Base-by-base conservation (phyloP, 1,284 basidiomycete species). In the Paramarasmius palmivorus region DNA sequence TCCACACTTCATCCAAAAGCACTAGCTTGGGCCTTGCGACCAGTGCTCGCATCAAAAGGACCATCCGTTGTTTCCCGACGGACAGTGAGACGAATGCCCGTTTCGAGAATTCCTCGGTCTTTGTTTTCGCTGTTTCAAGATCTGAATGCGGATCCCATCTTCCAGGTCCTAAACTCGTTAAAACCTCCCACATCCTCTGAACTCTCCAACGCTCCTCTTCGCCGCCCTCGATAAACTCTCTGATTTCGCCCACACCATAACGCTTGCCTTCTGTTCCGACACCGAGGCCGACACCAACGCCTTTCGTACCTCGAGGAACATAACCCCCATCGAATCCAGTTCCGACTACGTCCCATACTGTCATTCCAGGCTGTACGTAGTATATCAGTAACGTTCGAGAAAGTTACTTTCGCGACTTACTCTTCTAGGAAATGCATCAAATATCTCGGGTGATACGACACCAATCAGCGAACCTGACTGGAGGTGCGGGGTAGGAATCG, bases 1-100 rank as follows among this genome's bases (percentile, higher is more conserved):
- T 85, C 81, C 92, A 93, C 10, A 88, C 90, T 67, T 98, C 95
- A 64, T 98, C 95, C 35, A 97, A 72, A 10, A 97, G 75, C 9
- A 97, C 74, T 35, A 98, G 63, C 40, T 78, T 79, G 1, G 91
- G 82, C 37, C 68, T 75, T 44, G 77, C 79, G 0, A 95, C 92
- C 26, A 96, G 73, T 15, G 94, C 92, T 10, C 95, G 83, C 77
- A 95, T 85, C 46, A 97, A 77, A 26, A 97, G 72, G 12, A 92
- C 82, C 32, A 95, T 69, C 36, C 84, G 80, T 70, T 95, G 93
- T 65, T 90, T 88, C 0, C 87, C 86, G 0, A 82, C 76, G 0
- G 85, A 75, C 5, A 93, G 75, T 34, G 78, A 76, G 0, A 79
- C 75, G 62, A 94, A 93, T 1, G 69, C 63, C 8, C 72, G 68